Base-by-base conservation (phyloP, 495 filamentous ascomycete genomes). In the Aspergillus cavernicola region DNA sequence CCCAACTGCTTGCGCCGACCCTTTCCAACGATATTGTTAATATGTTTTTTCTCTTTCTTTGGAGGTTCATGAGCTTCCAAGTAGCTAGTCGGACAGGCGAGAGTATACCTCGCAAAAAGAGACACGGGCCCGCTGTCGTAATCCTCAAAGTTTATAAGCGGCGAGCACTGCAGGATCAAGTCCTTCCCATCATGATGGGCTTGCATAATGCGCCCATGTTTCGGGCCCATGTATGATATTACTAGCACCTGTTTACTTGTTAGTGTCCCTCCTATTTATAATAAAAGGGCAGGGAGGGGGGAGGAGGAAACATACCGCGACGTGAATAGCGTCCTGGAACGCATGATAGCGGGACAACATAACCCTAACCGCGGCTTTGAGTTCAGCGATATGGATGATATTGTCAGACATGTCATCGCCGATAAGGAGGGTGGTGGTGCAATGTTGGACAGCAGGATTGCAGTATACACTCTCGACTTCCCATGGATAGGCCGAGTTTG, bases 221-320 rank as follows among this genome's bases (percentile, higher is more conserved):
- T 44, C 0, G 42, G 24, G 6, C 53, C 53, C 13, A 40, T 36
- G 15, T 48, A 58, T 4, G 51, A 45, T 4, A 58, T 24, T 36
- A 45, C n/a, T 71, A 80, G 61, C 61, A 79, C 59, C 77, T 77
- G 19, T 19, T 4, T 6, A 10, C 2, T 18, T 6, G 39, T 42
- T 15, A 42, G 37, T n/a, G 12, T 3, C 3, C 5, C 3, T n/a
- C 5, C 32, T 18, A 40, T 40, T 11, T 18, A 22, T 22, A 22
- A 9, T 1, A 18, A 38, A 38, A 16, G 3, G 4, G 19, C n/a
- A n/a, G n/a, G n/a, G n/a, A n/a, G n/a, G n/a, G n/a, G n/a, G n/a
- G n/a, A n/a, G n/a, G n/a, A n/a, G n/a, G n/a, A n/a, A n/a, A n/a
- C n/a, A n/a, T n/a, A n/a, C n/a, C n/a, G n/a, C n/a, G n/a, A n/a